Base-by-base conservation (phyloP, 331 rosid genomes). In the Quercus tomentella region DNA sequence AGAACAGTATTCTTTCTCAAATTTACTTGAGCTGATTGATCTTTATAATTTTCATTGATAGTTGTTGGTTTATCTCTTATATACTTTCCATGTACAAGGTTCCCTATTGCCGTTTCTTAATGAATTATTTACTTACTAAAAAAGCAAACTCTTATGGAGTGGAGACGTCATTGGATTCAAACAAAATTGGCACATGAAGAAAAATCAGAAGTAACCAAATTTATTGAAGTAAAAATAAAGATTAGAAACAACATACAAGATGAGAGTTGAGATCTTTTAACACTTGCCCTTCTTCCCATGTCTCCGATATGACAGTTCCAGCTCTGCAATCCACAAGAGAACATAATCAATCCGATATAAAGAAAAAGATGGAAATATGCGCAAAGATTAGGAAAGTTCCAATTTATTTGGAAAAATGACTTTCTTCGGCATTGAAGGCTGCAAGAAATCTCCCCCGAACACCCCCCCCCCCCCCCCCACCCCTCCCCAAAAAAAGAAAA, bases 261-360 rank as follows among this genome's bases (percentile, higher is more conserved):
- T 96, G 97, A 66, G 82, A 78, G 87, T 89, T 92, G 75, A 96
- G 84, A 88, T 96, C 99, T 87, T 96, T 96, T 71, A 96, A 85
- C 20, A 93, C 97, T 88, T 92, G 99, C 81, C 99, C 99, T 23
- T 96, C 99, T 89, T 96, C 99, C 99, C 99, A 96, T 18, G 95
- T 96, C 91, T 96, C 99, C 1, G 98, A 91, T 82, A 96, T 87
- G 82, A 96, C 86, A 74, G 99, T 96, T 87, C 99, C 99, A 86
- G 99, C 99, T 85, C 99, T 96, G 83, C 70, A 84, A 73, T 75
- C 84, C 84, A 84, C 54, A 81, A 15, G 8, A 33, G 37, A 79
- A 65, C 68, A 74, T 74, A 9, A 76, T 51, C 60, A 77, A 55
- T 66, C 51, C 0, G 61, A 74, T 74, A 80, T 67, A 79, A 76